A percentile compares a stretch with the other conserved stretches of the same genome.
Conservation (phyloP, 768 basidiomycete genomes). For the Glaciozyma martinii region DNA sequence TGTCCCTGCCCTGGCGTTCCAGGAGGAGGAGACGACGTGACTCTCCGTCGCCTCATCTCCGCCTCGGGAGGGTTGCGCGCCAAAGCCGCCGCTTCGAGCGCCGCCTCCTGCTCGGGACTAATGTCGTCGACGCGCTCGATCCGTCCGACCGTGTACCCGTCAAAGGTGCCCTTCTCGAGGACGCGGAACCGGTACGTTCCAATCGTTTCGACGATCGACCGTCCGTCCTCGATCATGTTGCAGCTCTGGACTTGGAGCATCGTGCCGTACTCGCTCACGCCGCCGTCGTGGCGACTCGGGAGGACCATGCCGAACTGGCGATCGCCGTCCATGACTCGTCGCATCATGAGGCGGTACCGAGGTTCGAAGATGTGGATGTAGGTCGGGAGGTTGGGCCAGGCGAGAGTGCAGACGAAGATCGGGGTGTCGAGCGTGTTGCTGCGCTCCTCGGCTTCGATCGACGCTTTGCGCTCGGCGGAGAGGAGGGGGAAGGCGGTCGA, state of each 20-base stretch:
- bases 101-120: constrained; percentile 42
- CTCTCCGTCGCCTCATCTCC: background rate
- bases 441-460: constrained; percentile 66
- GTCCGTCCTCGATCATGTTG: constrained; percentile 78
- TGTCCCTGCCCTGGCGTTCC: background rate
- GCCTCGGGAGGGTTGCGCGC: constrained; percentile 3
- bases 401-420: constrained; percentile 79
- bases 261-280: constrained; percentile 70
- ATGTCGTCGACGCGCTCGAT: constrained; percentile 42
- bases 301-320: constrained; percentile 93
- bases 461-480: constrained; percentile 56
- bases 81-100: constrained; percentile 39
- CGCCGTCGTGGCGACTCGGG: constrained; percentile 48
- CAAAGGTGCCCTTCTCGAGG: constrained; percentile 68
- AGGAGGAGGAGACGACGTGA: background rate
- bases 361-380: constrained; percentile 91
- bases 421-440: constrained; percentile 72
- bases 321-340: constrained; percentile 72
- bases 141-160: constrained; percentile 61
- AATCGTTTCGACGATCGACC: constrained; percentile 72
- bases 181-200: constrained; percentile 73
- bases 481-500: constrained; percentile 54
- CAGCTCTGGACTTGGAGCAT: constrained; percentile 83
- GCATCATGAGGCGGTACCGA: constrained; percentile 87
- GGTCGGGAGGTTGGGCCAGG: constrained; percentile 85